Conservation (phyloP, 2,329 filamentous ascomycete species). For the Colletotrichum phormii region DNA sequence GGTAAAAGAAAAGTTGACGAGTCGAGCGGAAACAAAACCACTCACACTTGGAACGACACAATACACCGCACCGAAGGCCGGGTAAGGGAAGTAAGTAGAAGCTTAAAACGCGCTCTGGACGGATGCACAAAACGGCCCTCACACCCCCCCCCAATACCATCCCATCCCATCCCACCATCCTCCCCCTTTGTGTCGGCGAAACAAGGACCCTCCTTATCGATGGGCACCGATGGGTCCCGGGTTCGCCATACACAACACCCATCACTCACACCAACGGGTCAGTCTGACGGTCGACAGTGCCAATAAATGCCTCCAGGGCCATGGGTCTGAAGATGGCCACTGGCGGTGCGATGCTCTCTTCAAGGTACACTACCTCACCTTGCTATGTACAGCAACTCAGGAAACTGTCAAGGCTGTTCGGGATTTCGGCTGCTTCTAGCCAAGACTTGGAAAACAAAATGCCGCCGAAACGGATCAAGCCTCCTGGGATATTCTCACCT, state of each 20-base stretch:
- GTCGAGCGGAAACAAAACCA: constrained; percentile 15
- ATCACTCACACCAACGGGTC: constrained; percentile 10
- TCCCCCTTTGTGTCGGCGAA: constrained; percentile 12
- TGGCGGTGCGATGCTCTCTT: neutral
- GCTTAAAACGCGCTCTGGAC: constrained; percentile 35
- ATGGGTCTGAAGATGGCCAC: neutral
- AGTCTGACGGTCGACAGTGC: neutral
- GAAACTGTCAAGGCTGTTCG: neutral
- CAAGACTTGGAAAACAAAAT: constrained; percentile 10
- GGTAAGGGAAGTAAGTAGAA: constrained; percentile 21
- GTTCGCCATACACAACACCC: constrained; percentile 15
- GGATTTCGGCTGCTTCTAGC: constrained; percentile 19
- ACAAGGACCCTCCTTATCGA: constrained; percentile 34
- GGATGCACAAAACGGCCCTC: constrained; percentile 31
- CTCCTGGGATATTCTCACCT: neutral
- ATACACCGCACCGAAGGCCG: constrained; percentile 2
- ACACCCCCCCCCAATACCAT: neutral
- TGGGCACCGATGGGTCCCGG: constrained; percentile 27
- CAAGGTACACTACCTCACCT: no score
- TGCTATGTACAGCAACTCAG: neutral
- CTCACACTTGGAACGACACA: neutral
- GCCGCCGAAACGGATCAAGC: constrained; percentile 4
- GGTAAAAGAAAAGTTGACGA: neutral
- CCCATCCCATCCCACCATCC: neutral
- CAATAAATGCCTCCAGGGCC: neutral